Percentiles rank a stretch among this genome's conserved stretches.
These are phyloP conservation scores for Mollisia scopiformis DNA, from an alignment of 2,329 filamentous ascomycete genomes.

Conservation along the genomic window DNA sequence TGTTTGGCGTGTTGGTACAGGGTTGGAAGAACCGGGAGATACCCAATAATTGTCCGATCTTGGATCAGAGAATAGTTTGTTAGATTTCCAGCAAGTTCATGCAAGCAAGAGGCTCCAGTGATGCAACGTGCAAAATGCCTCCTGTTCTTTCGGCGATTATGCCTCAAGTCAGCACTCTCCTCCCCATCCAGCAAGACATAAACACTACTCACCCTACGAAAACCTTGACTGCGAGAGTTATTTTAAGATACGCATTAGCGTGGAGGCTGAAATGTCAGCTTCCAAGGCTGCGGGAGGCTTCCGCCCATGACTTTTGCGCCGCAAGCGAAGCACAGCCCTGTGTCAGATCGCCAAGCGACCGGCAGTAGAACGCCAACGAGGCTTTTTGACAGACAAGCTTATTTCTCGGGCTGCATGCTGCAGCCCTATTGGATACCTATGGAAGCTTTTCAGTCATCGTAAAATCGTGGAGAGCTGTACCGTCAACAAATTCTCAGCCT, in stretches of 20 bases:
- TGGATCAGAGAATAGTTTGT: no score
- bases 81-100: no score
- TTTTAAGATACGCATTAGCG: not conserved
- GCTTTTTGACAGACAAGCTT: not conserved
- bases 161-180: no score
- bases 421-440: not conserved
- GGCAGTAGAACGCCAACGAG: not conserved
- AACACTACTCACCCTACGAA: not conserved
- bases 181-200: no score
- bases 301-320: not conserved
- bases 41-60: no score
- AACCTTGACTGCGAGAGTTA: not conserved
- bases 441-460: not conserved
- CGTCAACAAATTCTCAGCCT: not conserved
- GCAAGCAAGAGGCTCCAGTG: no score
- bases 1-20: no score
- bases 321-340: not conserved
- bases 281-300: not conserved
- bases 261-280: not conserved
- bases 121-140: no score
- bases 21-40: no score
- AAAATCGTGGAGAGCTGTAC: not conserved
- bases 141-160: no score
- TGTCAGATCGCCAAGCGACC: not conserved
- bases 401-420: not conserved